Evolutionary conservation across 2,329 filamentous ascomycete genomes (phyloP), one percentile per base, ranked within the genome.

Genomic region (Pestalotiopsis fici): DNA sequence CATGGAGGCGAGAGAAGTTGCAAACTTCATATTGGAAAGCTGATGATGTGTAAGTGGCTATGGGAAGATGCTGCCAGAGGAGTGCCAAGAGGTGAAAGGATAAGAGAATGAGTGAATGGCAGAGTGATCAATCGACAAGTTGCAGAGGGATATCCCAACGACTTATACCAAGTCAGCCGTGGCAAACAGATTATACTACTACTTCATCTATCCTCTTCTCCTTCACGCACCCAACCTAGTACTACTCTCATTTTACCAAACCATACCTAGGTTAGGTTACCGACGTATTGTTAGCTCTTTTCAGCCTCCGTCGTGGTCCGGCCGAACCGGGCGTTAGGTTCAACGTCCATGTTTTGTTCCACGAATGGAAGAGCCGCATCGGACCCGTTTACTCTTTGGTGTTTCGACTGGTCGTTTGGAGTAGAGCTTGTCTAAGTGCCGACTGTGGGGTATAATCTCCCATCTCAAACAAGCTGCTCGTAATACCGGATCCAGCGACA

Each of bases 1-100:
- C 63, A 75, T 73, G 61, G 76, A 73, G 31, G 74, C 59, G 61
- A 77, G 31, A 50, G 50, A 66, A 63, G 54, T 54, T 3, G 65
- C 28, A 59, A 66, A 66, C 65, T 59, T 66, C 65, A 66, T 66
- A 13, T 23, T 62, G 54, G 37, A 18, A n/a, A 28, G 39, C 25
- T 23, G 64, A 50, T 55, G 13, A 39, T 15, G 25, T 21, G 11
- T 35, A 11, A 47, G 39, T 27, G 39, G 13, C n/a, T 47, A n/a
- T 18, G 27, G 3, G 12, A 7, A 9, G 9, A 25, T 25, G 37
- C 15, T 7, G n/a, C 15, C 23, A 15, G 39, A 59, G 18, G 35
- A 57, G 27, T 64, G 50, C 23, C 43, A 55, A 56, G 23, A 27
- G 47, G 39, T n/a, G n/a, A n/a, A 55, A 15, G 31, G n/a, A 35